Base-by-base conservation (phyloP, 257 asterid species). In the Salvia miltiorrhiza region DNA sequence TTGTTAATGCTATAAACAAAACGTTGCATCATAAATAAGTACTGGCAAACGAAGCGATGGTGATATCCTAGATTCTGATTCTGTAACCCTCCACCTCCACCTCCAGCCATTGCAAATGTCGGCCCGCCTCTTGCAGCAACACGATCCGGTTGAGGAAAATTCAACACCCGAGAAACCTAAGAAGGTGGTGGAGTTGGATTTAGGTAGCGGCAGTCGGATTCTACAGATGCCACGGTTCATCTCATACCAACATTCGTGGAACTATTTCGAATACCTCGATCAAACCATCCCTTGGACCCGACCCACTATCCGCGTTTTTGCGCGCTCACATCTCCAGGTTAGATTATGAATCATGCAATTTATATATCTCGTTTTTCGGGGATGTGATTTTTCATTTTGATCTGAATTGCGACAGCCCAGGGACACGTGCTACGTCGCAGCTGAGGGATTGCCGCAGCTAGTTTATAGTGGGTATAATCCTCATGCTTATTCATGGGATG, bases 231-330 rank as follows among this genome's bases (percentile, higher is more conserved):
- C 86, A 9, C 86, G 83, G 33, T 85, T 90, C 81, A 63, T 93
- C 26, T 60, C 90, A 0, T 88, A 82, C 74, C 67, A 78, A 57
- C 76, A 90, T 57, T 88, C 97, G 5, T 90, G 95, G 92, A 57
- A 69, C 14, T 93, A 75, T 73, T 88, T 93, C 48, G 82, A 93
- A n/a, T 93, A 81, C 73, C 87, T 93, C n/a, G 78, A 93, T 75
- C 74, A 83, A 28, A 82, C 88, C 76, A 90, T 93, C 60, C 98
- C 92, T 39, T 93, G 98, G 98, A 88, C 83, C 71, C 84, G 98
- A 54, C 98, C 98, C 78, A 85, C 91, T 26, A 75, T 90, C 80
- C 89, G 90, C 33, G 96, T 88, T 61, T 93, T 93, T 24, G 96
- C 92, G 63, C 82, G 88, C 65, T 65, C 80, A 12, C 89, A 81